Evolutionary conservation across 805 yeast species (phyloP), one percentile per base, ranked within the genome.

Genomic region (Clavispora phyllophila): DNA sequence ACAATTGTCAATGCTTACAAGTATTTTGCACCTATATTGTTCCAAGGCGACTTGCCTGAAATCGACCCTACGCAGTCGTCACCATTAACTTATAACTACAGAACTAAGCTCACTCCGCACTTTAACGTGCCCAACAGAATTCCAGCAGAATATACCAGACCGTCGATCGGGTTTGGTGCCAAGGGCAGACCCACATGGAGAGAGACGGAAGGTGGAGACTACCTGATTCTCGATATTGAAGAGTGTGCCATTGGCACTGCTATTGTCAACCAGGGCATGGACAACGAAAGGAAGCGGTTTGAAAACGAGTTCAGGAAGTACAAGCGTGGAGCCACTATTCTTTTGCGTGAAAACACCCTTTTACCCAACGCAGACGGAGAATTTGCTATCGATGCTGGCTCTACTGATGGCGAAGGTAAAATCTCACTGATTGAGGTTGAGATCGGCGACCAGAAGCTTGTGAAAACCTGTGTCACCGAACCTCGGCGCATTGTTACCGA

Each of bases 41-140:
- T 42, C 25, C 50, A 59, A 10, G 66, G 63, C 0, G 57, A 66
- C 36, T 59, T 87, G 15, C 96, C 96, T 0, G 68, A 53, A 8
- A 68, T 91, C 27, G 75, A 75, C 2, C 63, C 70, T 1, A 87
- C 95, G 0, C 76, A 83, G 31, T 76, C 81, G 6, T 86, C 96
- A 9, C 99, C 99, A 4, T 65, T 79, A 43, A 74, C 82, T 51
- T 85, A 74, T 59, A 72, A 73, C 28, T 93, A 93, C 64, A 74
- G 99, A 59, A 93, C 99, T 0, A 93, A 93, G 59, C 73, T 93
- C 33, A 93, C 99, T 0, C 99, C 99, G 5, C 99, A 93, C 66
- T 93, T 90, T 63, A 89, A 85, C 55, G 66, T 87, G 29, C 93
- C 95, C 19, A 75, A 80, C 55, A 68, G 63, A 37, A 66, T 66